Base-by-base conservation (phyloP, 805 yeast species). In the Grigorovia humatica region DNA sequence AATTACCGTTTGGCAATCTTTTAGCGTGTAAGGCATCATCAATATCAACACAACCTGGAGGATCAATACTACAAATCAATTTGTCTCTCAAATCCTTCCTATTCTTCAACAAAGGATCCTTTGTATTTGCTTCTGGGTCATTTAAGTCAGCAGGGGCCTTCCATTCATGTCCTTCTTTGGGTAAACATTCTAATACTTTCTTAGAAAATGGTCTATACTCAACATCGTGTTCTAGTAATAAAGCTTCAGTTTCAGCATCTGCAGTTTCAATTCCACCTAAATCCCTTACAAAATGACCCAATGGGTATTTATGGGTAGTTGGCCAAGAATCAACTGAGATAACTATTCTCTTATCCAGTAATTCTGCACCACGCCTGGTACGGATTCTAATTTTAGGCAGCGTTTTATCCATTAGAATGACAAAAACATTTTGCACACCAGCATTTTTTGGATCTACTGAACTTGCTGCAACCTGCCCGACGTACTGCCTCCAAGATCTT, bases 1-100 rank as follows among this genome's bases (percentile, higher is more conserved):
- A 89, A 65, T 91, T 88, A 0, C 99, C 99, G 66, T 93, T 93
- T 1, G 96, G 89, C 48, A 93, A 75, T 50, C 66, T 65, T 56
- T 77, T 73, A 0, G 98, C 98, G 65, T 93, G 99, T 48, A 93
- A 74, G 1, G 99, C 99, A 73, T 93, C 96, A 73, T 93, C 99
- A 62, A 93, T 93, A 79, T 93, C 99, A 57, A 90, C 97, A 81
- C 98, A 91, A 32, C 85, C 84, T 1, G 97, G 97, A 9, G 99
- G 99, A 74, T 93, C 99, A 59, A 93, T 93, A 23, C 96, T 85
- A 67, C 99, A 93, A 43, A 93, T 87, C 48, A 88, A 73, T 62
- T 88, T 82, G 60, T 91, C 95, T 61, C 99, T 80, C 53, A 90
- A 75, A 67, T 93, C 99, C 49, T 74, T 78, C 69, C 99, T 80